Base-by-base conservation (phyloP, 2,329 filamentous ascomycete genomes). In the Exophiala dermatitidis region DNA sequence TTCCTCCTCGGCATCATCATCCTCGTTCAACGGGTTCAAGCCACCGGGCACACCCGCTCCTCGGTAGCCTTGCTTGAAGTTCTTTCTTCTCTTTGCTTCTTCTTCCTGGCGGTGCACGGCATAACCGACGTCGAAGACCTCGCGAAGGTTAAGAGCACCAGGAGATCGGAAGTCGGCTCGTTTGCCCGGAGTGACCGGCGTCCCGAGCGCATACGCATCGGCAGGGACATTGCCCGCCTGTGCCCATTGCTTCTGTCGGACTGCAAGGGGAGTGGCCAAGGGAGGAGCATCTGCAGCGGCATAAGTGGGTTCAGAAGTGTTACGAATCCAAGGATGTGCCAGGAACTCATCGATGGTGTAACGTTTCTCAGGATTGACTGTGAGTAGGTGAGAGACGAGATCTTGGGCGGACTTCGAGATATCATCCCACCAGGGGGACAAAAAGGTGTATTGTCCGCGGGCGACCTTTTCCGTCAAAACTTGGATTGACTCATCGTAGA, bases 371-470 rank as follows among this genome's bases (percentile, higher is more conserved):
- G 93, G 93, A 62, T 98, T 90, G 56, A 98, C 93, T 0, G 89
- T 94, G 57, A 98, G 74, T 0, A 98, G 80, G 69, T 98, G 93
- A 3, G 87, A 88, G 53, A 98, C 91, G 6, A 98, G 76, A 64
- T 98, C 91, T 69, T 97, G 89, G 0, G 93, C 93, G 2, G 88
- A 85, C 68, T 93, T 90, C 56, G 91, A 96, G 57, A 98, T 97
- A 54, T 96, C 90, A 63, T 98, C 93, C 93, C 93, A 98, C 93
- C 93, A 98, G 0, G 93, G 93, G 2, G 91, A 97, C 41, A 98
- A 74, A 75, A 98, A 98, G 0, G 93, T 97, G 69, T 93, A 98
- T 72, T 97, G 90, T 46, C 93, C 93, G 65, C 88, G 85, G 31
- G 93, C 93, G 12, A 98, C 93, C 77, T 98, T 98, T 68, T 98